Conservation (phyloP, 23 red algal genomes). For the Gracilariopsis chorda region DNA sequence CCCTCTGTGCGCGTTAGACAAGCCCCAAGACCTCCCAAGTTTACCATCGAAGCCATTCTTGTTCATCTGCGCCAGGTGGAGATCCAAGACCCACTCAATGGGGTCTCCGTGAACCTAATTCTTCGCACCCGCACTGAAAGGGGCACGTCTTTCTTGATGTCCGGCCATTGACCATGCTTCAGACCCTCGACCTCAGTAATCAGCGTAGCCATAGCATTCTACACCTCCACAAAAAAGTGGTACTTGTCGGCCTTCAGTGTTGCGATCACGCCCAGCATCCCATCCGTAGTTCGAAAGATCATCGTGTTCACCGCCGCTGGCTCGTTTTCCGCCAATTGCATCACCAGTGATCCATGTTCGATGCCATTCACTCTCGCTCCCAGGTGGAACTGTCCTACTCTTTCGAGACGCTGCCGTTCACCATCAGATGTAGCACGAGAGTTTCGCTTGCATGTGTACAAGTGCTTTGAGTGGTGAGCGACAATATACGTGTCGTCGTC, state of each 20-base stretch:
- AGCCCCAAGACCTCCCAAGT: too few relatives aligned
- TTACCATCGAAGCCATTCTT: conserved; percentile 78
- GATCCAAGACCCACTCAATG: conserved; percentile 90
- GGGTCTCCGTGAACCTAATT: conserved; percentile 92
- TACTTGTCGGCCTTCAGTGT: conserved; percentile 57
- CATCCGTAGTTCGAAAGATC: conserved; percentile 84
- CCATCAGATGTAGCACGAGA: conserved; percentile 64
- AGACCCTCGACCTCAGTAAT: conserved; percentile 86
- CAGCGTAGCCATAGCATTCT: conserved; percentile 80
- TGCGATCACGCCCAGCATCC: conserved; percentile 89
- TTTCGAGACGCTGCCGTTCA: conserved; percentile 72
- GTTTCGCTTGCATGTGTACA: conserved; percentile 73
- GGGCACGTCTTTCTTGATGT: conserved; percentile 52
- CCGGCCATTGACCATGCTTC: conserved; percentile 83
- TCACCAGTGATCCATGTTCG: conserved; percentile 79
- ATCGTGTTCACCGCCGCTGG: conserved; percentile 38
- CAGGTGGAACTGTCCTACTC: conserved; percentile 83
- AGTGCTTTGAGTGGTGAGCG: conserved; percentile 78
- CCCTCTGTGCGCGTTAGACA: too few relatives aligned
- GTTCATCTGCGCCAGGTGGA: conserved; percentile 73
- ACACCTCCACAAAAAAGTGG: conserved; percentile 73
- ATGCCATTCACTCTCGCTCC: conserved; percentile 88
- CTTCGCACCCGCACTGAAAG: conserved; percentile 34
- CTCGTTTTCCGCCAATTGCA: conserved; percentile 71
- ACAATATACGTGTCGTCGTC: conserved; percentile 79